Percentiles rank a stretch among this genome's conserved stretches.
Evolutionary conservation across 805 yeast species (phyloP).

Genomic region (Candida gorgasii): DNA sequence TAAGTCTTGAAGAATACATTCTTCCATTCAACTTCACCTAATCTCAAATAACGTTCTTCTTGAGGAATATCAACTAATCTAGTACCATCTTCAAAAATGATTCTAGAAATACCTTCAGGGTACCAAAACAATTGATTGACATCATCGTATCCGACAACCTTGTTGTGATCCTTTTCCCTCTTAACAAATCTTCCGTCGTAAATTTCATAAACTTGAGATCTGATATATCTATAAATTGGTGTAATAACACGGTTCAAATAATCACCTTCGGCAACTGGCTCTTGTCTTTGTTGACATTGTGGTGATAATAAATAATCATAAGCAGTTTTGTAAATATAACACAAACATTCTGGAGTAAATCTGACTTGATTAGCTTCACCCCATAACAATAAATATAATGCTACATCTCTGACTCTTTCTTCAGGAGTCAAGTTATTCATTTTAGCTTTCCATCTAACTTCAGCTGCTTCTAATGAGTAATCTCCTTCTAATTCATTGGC

Average conservation of each 20-base stretch:
- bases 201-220: slow-evolving; percentile 80
- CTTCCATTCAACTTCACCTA: slow-evolving; percentile 92
- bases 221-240: slow-evolving; percentile 78
- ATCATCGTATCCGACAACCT: slow-evolving; percentile 92
- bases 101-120: slow-evolving; percentile 96
- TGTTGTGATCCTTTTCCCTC: slow-evolving; percentile 83
- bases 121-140: slow-evolving; percentile 99
- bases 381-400: slow-evolving; percentile 76
- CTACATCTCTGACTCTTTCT: slow-evolving; percentile 77
- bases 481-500: slow-evolving; percentile 79
- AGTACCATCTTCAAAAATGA: slow-evolving; percentile 87
- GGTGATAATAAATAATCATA: slow-evolving; percentile 86
- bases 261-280: slow-evolving; percentile 87
- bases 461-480: slow-evolving; percentile 78
- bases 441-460: slow-evolving; percentile 82
- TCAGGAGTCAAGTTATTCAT: slow-evolving; percentile 73
- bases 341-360: slow-evolving; percentile 84
- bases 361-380: slow-evolving; percentile 95
- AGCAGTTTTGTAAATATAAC: slow-evolving; percentile 95
- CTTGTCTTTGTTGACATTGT: slow-evolving; percentile 83
- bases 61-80: slow-evolving; percentile 87
- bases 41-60: slow-evolving; percentile 82
- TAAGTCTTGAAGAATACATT: slow-evolving; percentile 93
- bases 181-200: slow-evolving; percentile 79
- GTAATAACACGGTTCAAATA: slow-evolving; percentile 89